Evolutionary conservation across 805 yeast species (phyloP), one percentile per base, ranked within the genome.

Genomic region (Metschnikowia orientalis): DNA sequence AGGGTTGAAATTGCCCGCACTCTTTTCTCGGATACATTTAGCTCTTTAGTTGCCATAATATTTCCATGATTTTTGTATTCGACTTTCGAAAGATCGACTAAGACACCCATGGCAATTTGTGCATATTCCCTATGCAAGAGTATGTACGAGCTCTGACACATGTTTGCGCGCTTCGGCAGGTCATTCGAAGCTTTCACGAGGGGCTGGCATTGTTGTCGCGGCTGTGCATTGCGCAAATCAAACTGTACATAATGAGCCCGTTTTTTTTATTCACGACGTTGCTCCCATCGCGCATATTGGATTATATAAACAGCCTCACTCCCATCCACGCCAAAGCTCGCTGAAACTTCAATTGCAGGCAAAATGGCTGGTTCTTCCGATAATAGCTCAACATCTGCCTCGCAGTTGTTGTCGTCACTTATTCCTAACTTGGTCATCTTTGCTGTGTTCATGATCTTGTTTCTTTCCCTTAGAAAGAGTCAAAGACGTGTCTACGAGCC

Each of bases 401-500:
- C 79, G 23, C 69, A 73, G 22, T 71, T 74, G 44, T 56, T 75
- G 34, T 55, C 77, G 18, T 54, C 72, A 4, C 56, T 73, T 41
- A 64, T 72, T 26, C 63, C 73, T 15, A 71, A 66, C 23, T 55
- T 61, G 22, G 52, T 69, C 23, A 49, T 69, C 6, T 67, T 66
- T 43, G 60, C 53, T 4, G 53, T 74, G 4, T 73, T 69, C 35
- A 14, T 69, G 4, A 16, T 45, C 0, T 36, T 68, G 8, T 75
- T 75, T 38, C 37, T 72, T 6, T 14, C 44, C 1, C 46, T 71
- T 23, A 69, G 75, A 44, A 61, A 64, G 44, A 66, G 57, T 30
- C 71, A 65, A 42, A 42, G 39, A 17, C 54, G 76, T 41, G 79
- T 75, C 16, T 75, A 75, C 46, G 72, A 73, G 49, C 79, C 80